These are phyloP conservation scores for Sclerotinia spermophila DNA, from an alignment of 2,329 filamentous ascomycete species.

Conservation along the genomic window DNA sequence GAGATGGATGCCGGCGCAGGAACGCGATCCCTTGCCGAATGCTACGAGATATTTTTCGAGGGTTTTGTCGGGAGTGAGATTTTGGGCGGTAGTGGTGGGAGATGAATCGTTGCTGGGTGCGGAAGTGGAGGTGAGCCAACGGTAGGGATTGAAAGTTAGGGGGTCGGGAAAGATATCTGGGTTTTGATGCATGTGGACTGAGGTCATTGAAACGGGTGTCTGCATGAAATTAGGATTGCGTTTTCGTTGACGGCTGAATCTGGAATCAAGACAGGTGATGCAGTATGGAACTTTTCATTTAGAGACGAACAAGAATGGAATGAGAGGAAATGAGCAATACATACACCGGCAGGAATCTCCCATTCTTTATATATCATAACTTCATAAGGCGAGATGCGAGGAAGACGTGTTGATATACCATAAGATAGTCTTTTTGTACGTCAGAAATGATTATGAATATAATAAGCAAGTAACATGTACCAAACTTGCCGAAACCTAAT, in stretches of 20 bases:
- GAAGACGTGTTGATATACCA: conserved; percentile 22
- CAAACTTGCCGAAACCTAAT: too few species aligned
- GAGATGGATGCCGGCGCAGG: conserved; percentile 31
- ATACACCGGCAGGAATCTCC: conserved; percentile 23
- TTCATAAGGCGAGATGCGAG: conserved; percentile 20
- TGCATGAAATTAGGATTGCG: neutral
- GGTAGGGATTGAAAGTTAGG: conserved; percentile 21
- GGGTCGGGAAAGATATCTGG: conserved; percentile 25
- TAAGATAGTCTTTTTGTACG: conserved; percentile 21
- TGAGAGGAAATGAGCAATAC: neutral
- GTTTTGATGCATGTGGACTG: conserved; percentile 27
- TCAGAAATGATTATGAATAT: too few species aligned
- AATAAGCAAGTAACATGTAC: too few species aligned
- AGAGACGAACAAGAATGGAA: neutral
- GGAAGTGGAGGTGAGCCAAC: conserved; percentile 23
- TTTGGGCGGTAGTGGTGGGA: neutral
- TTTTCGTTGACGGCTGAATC: neutral
- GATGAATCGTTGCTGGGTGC: neutral
- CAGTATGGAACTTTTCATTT: neutral
- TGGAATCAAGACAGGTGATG: too few species aligned
- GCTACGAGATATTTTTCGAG: conserved; percentile 26
- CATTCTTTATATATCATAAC: conserved; percentile 20
- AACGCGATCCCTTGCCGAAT: conserved; percentile 27
- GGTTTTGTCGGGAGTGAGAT: conserved; percentile 22
- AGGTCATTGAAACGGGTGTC: conserved; percentile 29